These are phyloP conservation scores for Tulasnella sp. DNA, from an alignment of 768 basidiomycete species.

Conservation along the genomic window DNA sequence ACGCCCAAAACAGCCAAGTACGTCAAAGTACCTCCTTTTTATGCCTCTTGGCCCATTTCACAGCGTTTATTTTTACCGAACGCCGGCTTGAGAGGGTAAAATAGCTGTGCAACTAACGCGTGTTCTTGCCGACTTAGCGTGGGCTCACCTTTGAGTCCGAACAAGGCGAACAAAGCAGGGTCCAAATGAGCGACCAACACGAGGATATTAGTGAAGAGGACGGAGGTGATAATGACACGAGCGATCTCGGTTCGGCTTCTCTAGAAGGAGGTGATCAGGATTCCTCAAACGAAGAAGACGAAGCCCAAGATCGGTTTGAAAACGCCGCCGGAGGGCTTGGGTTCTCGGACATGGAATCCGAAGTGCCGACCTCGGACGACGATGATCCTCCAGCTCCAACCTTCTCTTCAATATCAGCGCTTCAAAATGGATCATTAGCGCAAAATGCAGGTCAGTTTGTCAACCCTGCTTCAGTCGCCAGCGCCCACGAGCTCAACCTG, in stretches of 20 bases:
- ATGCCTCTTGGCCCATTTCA: background rate
- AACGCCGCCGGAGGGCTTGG: background rate
- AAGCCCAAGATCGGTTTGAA: background rate
- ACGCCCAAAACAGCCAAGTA: no score
- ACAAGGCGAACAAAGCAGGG: constrained; percentile 21
- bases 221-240: constrained; percentile 24
- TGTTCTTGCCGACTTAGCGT: background rate
- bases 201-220: constrained; percentile 38
- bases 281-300: constrained; percentile 25
- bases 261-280: constrained; percentile 32
- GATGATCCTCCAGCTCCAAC: constrained; percentile 25
- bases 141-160: background rate
- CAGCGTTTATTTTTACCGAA: background rate
- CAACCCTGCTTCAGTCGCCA: no score
- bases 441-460: background rate
- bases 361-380: constrained; percentile 13
- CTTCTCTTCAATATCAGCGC: background rate
- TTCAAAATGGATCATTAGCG: background rate
- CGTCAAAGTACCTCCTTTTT: background rate
- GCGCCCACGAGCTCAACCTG: background rate
- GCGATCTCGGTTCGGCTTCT: constrained; percentile 1
- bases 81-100: background rate
- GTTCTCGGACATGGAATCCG: constrained; percentile 14
- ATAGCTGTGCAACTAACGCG: background rate
- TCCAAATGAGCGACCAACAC: constrained; percentile 24